These are phyloP conservation scores for Talaromyces sp. DNA, from an alignment of 2,329 filamentous ascomycete species.

Conservation along the genomic window DNA sequence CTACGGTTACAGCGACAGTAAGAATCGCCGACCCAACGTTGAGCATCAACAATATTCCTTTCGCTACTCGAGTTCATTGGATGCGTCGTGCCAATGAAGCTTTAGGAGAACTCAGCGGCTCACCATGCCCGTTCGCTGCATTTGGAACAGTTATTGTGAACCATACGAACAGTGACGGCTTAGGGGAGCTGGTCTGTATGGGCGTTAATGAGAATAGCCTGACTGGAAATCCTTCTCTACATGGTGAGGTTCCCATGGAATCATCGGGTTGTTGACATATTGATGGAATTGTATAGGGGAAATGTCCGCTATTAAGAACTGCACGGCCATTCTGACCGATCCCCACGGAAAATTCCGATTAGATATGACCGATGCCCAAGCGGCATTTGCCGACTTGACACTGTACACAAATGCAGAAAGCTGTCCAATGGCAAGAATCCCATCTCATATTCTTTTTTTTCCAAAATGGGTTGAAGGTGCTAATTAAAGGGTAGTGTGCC, in stretches of 20 bases:
- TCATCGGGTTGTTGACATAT: not conserved
- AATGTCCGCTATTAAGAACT: slow-evolving; percentile 55
- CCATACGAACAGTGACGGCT: slow-evolving; percentile 43
- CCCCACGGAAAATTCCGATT: slow-evolving; percentile 47
- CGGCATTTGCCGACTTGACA: slow-evolving; percentile 48
- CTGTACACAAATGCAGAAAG: slow-evolving; percentile 58
- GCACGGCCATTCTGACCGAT: slow-evolving; percentile 49
- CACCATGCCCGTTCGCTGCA: slow-evolving; percentile 53
- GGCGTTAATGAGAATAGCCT: slow-evolving; percentile 47
- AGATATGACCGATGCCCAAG: slow-evolving; percentile 39
- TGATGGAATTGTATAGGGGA: slow-evolving; percentile 35
- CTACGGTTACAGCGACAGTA: not conserved
- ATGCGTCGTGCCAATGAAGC: slow-evolving; percentile 52
- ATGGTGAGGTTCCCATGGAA: slow-evolving; percentile 37
- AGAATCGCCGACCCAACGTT: not conserved
- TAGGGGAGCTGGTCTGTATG: slow-evolving; percentile 43
- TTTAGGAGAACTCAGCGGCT: slow-evolving; percentile 38
- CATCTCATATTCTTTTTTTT: not conserved
- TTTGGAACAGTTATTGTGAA: slow-evolving; percentile 57
- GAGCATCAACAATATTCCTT: slow-evolving; percentile 34
- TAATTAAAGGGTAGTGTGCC: slow-evolving; percentile 43
- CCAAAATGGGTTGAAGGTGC: not conserved
- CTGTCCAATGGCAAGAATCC: slow-evolving; percentile 38
- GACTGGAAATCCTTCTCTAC: slow-evolving; percentile 53
- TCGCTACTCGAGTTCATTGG: slow-evolving; percentile 48